Percentiles rank a stretch among this genome's conserved stretches.
Evolutionary conservation across 495 filamentous ascomycete species (phyloP).

Genomic region (Halenospora varia): DNA sequence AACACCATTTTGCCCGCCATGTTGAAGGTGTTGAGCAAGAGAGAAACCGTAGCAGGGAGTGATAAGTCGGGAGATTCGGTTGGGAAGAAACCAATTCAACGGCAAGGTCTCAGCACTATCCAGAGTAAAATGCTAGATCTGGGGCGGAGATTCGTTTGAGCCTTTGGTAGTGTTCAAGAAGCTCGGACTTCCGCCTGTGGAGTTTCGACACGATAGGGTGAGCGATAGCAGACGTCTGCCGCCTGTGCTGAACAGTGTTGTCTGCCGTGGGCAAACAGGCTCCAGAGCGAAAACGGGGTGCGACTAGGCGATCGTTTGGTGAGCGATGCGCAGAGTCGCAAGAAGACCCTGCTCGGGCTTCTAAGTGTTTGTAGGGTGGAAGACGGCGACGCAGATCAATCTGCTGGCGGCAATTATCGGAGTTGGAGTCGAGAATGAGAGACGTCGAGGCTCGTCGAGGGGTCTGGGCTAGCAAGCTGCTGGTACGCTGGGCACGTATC

Average conservation of each 20-base stretch:
- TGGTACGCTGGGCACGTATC: too few relatives aligned
- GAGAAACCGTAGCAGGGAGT: neutral
- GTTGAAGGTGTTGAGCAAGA: slow-evolving; percentile 13
- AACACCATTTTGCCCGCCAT: slow-evolving; percentile 84
- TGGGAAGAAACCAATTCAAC: slow-evolving; percentile 6
- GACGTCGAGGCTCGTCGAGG: neutral
- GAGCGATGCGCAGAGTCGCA: neutral
- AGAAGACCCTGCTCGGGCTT: neutral
- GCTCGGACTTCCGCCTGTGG: slow-evolving; percentile 22
- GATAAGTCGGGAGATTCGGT: neutral
- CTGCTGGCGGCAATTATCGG: slow-evolving; percentile 12
- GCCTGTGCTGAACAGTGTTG: neutral
- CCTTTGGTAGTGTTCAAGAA: slow-evolving; percentile 11
- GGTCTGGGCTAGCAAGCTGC: neutral
- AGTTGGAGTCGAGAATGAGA: neutral
- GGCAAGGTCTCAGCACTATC: slow-evolving; percentile 9
- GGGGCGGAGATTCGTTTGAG: slow-evolving; percentile 16
- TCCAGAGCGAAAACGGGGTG: neutral
- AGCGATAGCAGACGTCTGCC: slow-evolving; percentile 1
- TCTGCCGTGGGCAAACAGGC: neutral
- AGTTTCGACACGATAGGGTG: slow-evolving; percentile 8
- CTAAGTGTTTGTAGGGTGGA: too few relatives aligned
- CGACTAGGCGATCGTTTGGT: neutral
- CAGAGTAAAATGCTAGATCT: slow-evolving; percentile 12
- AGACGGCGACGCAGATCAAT: slow-evolving; percentile 5